These are phyloP conservation scores for Metschnikowia proteae DNA, from an alignment of 805 yeast genomes.

Conservation along the genomic window DNA sequence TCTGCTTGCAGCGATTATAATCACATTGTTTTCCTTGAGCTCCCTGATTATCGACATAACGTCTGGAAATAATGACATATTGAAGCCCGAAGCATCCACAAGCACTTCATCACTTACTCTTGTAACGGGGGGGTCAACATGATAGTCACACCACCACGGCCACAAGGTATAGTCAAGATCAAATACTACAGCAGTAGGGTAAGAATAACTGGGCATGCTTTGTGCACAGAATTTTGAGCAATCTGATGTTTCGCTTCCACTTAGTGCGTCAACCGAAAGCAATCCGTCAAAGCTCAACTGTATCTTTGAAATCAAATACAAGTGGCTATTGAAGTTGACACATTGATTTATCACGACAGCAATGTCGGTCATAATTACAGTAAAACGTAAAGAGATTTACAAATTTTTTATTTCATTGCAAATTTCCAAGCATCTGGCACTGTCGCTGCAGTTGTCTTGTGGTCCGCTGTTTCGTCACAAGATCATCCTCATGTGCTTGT, in stretches of 20 bases:
- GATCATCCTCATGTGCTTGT: constrained; percentile 12
- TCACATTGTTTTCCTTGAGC: constrained; percentile 44
- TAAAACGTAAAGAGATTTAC: not conserved
- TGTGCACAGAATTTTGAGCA: not conserved
- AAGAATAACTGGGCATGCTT: constrained; percentile 11
- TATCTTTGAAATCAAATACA: not conserved
- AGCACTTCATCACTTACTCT: constrained; percentile 29
- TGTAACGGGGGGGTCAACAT: constrained; percentile 49
- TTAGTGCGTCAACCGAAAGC: constrained; percentile 3
- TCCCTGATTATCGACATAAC: constrained; percentile 61
- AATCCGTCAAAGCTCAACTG: not conserved
- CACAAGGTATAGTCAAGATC: constrained; percentile 76
- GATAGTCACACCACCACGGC: constrained; percentile 86
- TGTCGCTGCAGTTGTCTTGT: not conserved
- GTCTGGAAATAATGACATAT: constrained; percentile 59
- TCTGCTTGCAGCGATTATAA: constrained; percentile 69
- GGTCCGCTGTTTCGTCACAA: not conserved
- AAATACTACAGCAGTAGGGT: constrained; percentile 55
- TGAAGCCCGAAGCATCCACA: constrained; percentile 52
- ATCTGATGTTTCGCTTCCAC: not conserved
- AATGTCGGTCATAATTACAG: not conserved
- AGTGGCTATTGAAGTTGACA: not conserved
- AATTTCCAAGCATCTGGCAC: not conserved
- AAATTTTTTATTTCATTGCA: not conserved
- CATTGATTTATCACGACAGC: not conserved